Conservation (phyloP, 1,284 basidiomycete species). For the Austroboletus niveus region DNA sequence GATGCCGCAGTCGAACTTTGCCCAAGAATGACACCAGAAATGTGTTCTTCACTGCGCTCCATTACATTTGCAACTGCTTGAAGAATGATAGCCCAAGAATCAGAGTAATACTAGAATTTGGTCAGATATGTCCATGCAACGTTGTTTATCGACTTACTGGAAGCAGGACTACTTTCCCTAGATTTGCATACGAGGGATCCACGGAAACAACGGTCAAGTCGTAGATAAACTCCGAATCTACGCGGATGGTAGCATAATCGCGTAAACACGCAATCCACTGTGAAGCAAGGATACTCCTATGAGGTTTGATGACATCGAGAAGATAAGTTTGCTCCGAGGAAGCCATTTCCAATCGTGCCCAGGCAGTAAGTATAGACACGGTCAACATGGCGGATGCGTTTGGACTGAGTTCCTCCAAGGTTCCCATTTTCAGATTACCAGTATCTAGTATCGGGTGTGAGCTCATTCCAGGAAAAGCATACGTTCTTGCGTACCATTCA, state of each 20-base stretch:
- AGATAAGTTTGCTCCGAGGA: slow-evolving; percentile 77
- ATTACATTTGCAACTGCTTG: slow-evolving; percentile 86
- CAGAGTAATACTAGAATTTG: slow-evolving; percentile 77
- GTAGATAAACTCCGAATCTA: slow-evolving; percentile 83
- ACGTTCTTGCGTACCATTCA: slow-evolving; percentile 57
- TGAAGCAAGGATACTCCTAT: slow-evolving; percentile 70
- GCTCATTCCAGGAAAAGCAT: background rate
- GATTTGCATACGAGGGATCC: slow-evolving; percentile 81
- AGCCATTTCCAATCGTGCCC: slow-evolving; percentile 91
- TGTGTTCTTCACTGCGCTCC: slow-evolving; percentile 64
- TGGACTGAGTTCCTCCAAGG: slow-evolving; percentile 84
- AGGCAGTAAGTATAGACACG: slow-evolving; percentile 91
- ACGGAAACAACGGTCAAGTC: slow-evolving; percentile 67
- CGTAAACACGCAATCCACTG: slow-evolving; percentile 89
- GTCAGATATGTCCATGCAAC: background rate
- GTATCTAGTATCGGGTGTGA: slow-evolving; percentile 52
- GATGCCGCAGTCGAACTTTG: slow-evolving; percentile 32
- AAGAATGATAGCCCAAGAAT: slow-evolving; percentile 82
- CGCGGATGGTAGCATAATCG: slow-evolving; percentile 89
- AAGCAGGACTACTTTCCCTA: slow-evolving; percentile 87
- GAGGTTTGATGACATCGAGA: slow-evolving; percentile 79
- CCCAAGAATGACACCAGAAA: slow-evolving; percentile 83
- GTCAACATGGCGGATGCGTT: slow-evolving; percentile 95
- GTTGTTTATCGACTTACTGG: slow-evolving; percentile 56
- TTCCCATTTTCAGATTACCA: slow-evolving; percentile 83